These are phyloP conservation scores for Domatiomyces globalis DNA, from an alignment of 2,329 filamentous ascomycete genomes.

Conservation along the genomic window DNA sequence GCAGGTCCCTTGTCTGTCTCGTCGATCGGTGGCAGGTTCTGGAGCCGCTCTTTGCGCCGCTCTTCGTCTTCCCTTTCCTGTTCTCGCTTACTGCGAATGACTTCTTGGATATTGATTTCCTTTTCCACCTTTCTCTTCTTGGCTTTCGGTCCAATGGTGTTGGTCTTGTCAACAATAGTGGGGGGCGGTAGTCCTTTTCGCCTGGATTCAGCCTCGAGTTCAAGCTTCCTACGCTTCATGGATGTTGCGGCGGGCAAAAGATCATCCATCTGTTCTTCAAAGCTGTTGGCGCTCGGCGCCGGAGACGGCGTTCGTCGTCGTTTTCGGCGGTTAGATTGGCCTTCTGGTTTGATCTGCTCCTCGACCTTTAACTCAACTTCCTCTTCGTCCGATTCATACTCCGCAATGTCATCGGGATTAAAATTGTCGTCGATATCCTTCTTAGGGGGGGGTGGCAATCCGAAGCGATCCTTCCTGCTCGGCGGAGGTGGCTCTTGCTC, in stretches of 20 bases:
- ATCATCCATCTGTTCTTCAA: slow-evolving; percentile 48
- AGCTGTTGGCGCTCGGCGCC: slow-evolving; percentile 21
- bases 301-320: slow-evolving; percentile 18
- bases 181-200: slow-evolving; percentile 22
- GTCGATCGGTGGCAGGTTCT: slow-evolving; percentile 36
- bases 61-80: slow-evolving; percentile 52
- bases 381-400: slow-evolving; percentile 12
- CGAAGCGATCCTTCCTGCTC: neutral
- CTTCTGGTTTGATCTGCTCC: slow-evolving; percentile 2
- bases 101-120: slow-evolving; percentile 55
- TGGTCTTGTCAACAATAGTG: neutral
- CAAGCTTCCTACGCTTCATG: slow-evolving; percentile 63
- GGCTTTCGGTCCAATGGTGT: slow-evolving; percentile 19
- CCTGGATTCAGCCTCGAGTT: slow-evolving; percentile 35
- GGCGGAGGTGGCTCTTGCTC: neutral
- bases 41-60: slow-evolving; percentile 4
- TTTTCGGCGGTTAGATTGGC: slow-evolving; percentile 16
- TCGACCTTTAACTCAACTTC: slow-evolving; percentile 1
- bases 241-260: slow-evolving; percentile 64
- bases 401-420: slow-evolving; percentile 22
- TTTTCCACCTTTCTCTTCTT: slow-evolving; percentile 33
- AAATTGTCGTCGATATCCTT: slow-evolving; percentile 52
- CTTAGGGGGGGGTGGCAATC: neutral
- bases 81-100: slow-evolving; percentile 41
- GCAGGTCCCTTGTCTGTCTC: slow-evolving; percentile 49